These are phyloP conservation scores for Pelargonium fulgidum DNA, from an alignment of 441 rosid genomes.

Conservation along the genomic window DNA sequence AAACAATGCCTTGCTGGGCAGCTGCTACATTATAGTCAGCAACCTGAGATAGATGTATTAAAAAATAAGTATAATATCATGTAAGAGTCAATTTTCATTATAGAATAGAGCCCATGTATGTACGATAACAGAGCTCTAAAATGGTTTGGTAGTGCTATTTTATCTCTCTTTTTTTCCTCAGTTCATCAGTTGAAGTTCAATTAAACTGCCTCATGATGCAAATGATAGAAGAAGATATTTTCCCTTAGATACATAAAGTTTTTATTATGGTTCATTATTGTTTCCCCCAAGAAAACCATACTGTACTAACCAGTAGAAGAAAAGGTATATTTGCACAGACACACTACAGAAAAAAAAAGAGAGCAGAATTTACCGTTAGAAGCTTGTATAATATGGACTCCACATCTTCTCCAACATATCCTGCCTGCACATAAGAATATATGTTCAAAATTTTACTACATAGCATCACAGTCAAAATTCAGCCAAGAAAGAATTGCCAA, in stretches of 20 bases:
- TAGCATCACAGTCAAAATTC: background rate
- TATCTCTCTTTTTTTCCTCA: too few relatives aligned
- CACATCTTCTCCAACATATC: conserved; percentile 96
- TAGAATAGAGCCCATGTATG: too few relatives aligned
- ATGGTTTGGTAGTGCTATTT: background rate
- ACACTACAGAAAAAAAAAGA: background rate
- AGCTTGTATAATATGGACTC: conserved; percentile 86
- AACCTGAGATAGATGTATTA: conserved; percentile 40
- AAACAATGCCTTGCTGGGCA: conserved; percentile 98
- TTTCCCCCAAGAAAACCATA: too few relatives aligned
- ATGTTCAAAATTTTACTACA: background rate
- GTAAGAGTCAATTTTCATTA: too few relatives aligned
- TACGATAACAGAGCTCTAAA: background rate
- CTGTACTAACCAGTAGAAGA: too few relatives aligned
- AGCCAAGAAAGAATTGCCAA: too few relatives aligned
- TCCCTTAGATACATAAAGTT: too few relatives aligned
- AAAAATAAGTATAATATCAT: background rate
- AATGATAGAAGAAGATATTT: too few relatives aligned
- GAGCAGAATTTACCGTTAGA: conserved; percentile 47
- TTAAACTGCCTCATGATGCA: too few relatives aligned
- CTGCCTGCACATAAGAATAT: conserved; percentile 51
- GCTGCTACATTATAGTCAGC: conserved; percentile 96
- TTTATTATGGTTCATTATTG: too few relatives aligned
- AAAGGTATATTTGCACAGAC: too few relatives aligned
- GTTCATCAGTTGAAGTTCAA: too few relatives aligned